Percentiles rank a stretch among this genome's conserved stretches.
Evolutionary conservation across 2,329 filamentous ascomycete species (phyloP).

Genomic region (Nemania serpens): DNA sequence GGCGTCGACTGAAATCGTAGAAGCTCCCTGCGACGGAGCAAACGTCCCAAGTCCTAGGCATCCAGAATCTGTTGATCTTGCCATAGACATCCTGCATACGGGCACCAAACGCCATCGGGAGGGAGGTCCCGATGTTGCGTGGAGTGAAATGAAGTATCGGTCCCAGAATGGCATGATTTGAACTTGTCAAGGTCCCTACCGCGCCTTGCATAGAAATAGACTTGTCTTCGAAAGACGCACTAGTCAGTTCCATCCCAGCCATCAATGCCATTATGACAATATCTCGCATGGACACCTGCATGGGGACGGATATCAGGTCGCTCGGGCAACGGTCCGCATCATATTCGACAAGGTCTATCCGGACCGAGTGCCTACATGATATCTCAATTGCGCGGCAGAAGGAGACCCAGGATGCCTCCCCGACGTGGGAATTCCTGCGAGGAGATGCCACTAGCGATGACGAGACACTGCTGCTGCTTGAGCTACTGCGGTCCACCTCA

Average conservation of each 20-base stretch:
- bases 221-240: constrained; percentile 9
- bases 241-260: constrained; percentile 17
- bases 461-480: too few species aligned
- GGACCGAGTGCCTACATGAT: constrained; percentile 5
- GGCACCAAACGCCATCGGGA: constrained; percentile 1
- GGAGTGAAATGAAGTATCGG: constrained; percentile 18
- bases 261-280: constrained; percentile 14
- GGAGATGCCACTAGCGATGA: not conserved
- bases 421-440: not conserved
- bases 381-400: constrained; percentile 16
- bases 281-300: constrained; percentile 18
- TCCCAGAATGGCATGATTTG: constrained; percentile 14
- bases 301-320: constrained; percentile 12
- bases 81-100: not conserved
- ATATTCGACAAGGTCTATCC: constrained; percentile 15
- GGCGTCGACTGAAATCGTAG: constrained; percentile 5
- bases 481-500: too few species aligned
- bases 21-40: constrained; percentile 14
- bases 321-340: constrained; percentile 17
- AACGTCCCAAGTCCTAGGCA: constrained; percentile 11
- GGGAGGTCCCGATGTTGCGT: not conserved
- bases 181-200: constrained; percentile 10
- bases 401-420: constrained; percentile 18
- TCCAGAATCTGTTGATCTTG: constrained; percentile 9
- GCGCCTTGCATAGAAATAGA: constrained; percentile 18